Base-by-base conservation (phyloP, 306 rosid species). In the Inga leiocalycina region DNA sequence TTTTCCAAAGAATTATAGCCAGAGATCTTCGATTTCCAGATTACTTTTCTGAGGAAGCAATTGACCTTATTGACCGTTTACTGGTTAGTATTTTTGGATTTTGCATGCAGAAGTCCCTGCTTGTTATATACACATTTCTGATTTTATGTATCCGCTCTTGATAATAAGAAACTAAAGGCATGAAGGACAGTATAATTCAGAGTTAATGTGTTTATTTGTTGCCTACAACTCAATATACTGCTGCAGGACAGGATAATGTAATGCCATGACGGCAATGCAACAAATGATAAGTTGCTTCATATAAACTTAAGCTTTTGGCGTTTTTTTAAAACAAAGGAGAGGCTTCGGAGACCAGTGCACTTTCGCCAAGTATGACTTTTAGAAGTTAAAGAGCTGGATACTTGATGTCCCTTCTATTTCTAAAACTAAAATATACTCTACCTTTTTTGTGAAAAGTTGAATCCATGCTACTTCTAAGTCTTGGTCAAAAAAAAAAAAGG, bases 1-100 rank as follows among this genome's bases (percentile, higher is more conserved):
- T 97, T 88, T 97, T 97, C 81, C 99, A 97, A 86, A 89, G 97
- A 89, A 97, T 97, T 78, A 91, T 97, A 76, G 99, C 99, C 69
- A 87, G 99, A 76, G 99, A 97, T 88, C 85, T 97, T 84, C 91
- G 92, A 90, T 97, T 92, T 88, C 99, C 98, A 19, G 93, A 93
- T 86, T 85, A 90, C 85, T 94, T 97, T 84, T 94, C 99, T 4
- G 91, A 87, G 3, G 90, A 94, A 90, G 95, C 99, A 62, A 94
- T 88, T 88, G 98, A 92, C 80, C 91, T 97, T 39, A 88, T 97
- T 74, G 95, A 94, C 85, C 90, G 91, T 52, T 85, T 97, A 71
- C 85, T 97, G 98, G 99, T 97, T 90, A 81, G 91, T 86, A 82
- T 54, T 83, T 71, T 69, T 45, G 44, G 46, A 79, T 57, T 22